phyloP scores from a whole-genome alignment of 1,284 basidiomycete species.

The Sanghuangporus weigelae region DNA sequence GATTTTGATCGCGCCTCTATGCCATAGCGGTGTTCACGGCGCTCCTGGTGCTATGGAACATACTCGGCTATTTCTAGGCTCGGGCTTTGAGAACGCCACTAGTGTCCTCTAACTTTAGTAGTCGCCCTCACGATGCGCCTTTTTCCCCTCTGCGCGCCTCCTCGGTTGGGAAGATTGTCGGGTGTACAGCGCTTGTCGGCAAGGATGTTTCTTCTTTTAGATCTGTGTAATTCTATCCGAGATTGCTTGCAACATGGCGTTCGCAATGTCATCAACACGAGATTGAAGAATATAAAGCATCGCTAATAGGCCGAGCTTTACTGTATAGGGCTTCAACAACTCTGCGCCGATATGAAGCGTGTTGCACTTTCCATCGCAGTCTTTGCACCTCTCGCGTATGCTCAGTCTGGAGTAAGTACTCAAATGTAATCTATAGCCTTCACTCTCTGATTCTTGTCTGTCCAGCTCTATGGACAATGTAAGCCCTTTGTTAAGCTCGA shows the following conservation, averaged over 20 bases:
- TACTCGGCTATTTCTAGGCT: not conserved
- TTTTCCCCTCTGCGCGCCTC: not conserved
- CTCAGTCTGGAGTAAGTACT: slow-evolving; percentile 8
- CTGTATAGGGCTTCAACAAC: not conserved
- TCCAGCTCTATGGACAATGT: slow-evolving; percentile 14
- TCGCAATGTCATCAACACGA: too few relatives aligned
- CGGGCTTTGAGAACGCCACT: not conserved
- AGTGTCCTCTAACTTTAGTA: not conserved
- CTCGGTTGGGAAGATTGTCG: not conserved
- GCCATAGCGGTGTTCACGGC: not conserved
- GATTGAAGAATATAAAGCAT: too few relatives aligned
- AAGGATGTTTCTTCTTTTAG: not conserved
- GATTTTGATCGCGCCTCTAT: not conserved
- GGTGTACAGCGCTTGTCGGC: not conserved
- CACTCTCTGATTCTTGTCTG: not conserved
- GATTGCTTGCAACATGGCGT: not conserved
- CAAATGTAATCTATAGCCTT: not conserved
- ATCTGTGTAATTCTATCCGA: not conserved
- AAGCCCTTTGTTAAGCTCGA: not conserved
- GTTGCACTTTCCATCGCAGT: slow-evolving; percentile 5
- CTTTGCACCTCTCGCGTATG: slow-evolving; percentile 2
- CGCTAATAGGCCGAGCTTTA: not conserved
- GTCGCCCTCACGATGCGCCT: not conserved
- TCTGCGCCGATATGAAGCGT: slow-evolving; percentile 1
- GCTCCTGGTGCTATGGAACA: not conserved